Base-by-base conservation (phyloP, 2,329 filamentous ascomycete species). In the Fusarium goolgardi region DNA sequence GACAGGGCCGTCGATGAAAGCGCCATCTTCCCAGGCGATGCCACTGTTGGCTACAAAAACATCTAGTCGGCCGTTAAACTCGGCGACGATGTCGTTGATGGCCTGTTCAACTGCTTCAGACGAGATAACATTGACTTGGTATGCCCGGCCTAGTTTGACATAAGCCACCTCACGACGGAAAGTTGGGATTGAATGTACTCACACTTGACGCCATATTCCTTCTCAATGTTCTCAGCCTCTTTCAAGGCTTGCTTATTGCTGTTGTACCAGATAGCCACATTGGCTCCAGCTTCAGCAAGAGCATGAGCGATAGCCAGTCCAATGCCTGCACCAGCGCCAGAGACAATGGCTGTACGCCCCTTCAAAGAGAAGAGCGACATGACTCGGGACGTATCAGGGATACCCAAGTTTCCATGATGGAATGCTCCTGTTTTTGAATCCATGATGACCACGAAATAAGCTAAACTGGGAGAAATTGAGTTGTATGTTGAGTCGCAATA, bases 11-110 rank as follows among this genome's bases (percentile, higher is more conserved):
- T 92, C 88, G 35, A 92, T 82, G 75, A 91, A 88, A 11, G 88
- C 76, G 0, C 90, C 90, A 61, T 92, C 83, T 3, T 85, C 89
- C 91, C 91, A 94, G 1, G 89, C 85, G 54, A 94, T 89, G 52
- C 91, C 91, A 16, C 90, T 89, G 75, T 96, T 95, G 71, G 92
- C 91, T 44, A 94, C 87, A 72, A 95, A 93, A 69, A 93, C 83
- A 73, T 94, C 92, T 11, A 95, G 85, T 7, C 91, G 87, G 61
- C 89, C 89, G 74, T 91, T 89, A 79, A 94, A 91, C 18, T 94
- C 91, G 61, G 81, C 76, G 43, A 89, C 80, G 65, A 87, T 84
- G 10, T 81, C 77, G 62, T 84, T 78, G 40, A 90, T 81, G 12
- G 84, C 81, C 18, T 78, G 74, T 35, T 84, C 79, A 13, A 89